A percentile compares a stretch with the other conserved stretches of the same genome.
These are phyloP conservation scores for Medakamo hakoo DNA, from an alignment of 139 green algal genomes.

Conservation along the genomic window DNA sequence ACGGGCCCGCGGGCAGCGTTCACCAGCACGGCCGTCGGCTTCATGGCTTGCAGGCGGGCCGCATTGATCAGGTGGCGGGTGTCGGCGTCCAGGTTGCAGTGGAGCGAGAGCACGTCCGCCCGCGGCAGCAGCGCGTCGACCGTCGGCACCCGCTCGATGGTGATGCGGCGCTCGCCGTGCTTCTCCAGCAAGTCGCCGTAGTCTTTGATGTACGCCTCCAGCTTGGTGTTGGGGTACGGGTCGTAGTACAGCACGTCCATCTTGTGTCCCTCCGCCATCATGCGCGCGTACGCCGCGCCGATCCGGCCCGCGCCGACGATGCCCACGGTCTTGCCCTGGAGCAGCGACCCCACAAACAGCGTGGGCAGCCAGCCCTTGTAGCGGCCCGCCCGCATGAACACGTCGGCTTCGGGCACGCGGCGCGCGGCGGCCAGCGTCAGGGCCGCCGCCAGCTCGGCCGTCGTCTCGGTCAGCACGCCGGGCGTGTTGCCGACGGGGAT, in stretches of 20 bases:
- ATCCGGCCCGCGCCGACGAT: constrained; percentile 92
- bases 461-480: constrained; percentile 87
- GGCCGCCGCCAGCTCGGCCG: constrained; percentile 84
- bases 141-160: constrained; percentile 44
- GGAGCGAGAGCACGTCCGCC: constrained; percentile 78
- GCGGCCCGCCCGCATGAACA: constrained; percentile 85
- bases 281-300: constrained; percentile 82
- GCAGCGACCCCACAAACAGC: constrained; percentile 79
- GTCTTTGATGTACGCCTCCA: constrained; percentile 48
- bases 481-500: constrained; percentile 96
- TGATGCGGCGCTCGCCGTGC: constrained; percentile 54
- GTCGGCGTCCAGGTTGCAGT: constrained; percentile 81
- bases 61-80: constrained; percentile 91
- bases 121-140: constrained; percentile 82
- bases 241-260: constrained; percentile 97
- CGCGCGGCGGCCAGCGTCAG: constrained; percentile 83
- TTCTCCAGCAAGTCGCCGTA: constrained; percentile 74
- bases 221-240: constrained; percentile 70
- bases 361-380: constrained; percentile 94
- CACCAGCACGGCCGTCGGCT: constrained; percentile 78
- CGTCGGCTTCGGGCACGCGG: constrained; percentile 82
- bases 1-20: constrained; percentile 82
- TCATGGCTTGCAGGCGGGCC: constrained; percentile 82
- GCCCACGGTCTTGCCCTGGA: constrained; percentile 80
- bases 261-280: constrained; percentile 99